Percentiles rank a stretch among this genome's conserved stretches.
Evolutionary conservation across 2,329 filamentous ascomycete species (phyloP).

Genomic region (Monilinia vaccinii-corymbosi): DNA sequence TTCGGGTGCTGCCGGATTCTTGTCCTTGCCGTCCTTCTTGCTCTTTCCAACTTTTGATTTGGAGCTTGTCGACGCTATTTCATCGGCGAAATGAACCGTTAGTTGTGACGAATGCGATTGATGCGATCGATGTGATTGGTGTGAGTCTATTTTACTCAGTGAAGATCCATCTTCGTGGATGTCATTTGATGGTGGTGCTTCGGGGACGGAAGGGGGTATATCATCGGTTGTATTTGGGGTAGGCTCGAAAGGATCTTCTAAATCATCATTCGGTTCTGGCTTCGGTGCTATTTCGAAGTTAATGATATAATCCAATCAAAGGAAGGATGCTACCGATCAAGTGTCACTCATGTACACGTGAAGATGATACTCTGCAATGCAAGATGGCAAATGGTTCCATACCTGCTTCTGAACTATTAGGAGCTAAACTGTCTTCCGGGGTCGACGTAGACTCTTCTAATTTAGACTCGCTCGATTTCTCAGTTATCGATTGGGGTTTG

Average conservation of each 20-base stretch:
- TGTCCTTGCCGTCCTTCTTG: conserved; percentile 3
- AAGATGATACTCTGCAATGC: not conserved
- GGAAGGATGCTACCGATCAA: not conserved
- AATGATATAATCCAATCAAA: not conserved
- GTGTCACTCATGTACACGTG: not conserved
- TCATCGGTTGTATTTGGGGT: not conserved
- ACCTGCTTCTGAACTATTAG: conserved; percentile 2
- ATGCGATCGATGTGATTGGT: not conserved
- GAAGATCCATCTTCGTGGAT: not conserved
- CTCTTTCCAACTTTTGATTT: conserved; percentile 8
- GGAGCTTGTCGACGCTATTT: not conserved
- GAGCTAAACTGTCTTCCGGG: not conserved
- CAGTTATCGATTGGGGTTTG: not conserved
- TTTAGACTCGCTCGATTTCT: not conserved
- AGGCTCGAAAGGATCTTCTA: not conserved
- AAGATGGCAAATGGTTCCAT: not conserved
- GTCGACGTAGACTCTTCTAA: not conserved
- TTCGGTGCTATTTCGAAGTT: not conserved
- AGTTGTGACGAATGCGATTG: not conserved
- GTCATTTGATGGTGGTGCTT: not conserved
- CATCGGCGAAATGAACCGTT: not conserved
- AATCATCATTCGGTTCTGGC: not conserved
- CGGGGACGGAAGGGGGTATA: not conserved
- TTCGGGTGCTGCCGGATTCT: not conserved
- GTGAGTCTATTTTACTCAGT: not conserved